Evolutionary conservation across 1,284 basidiomycete genomes (phyloP), one percentile per base, ranked within the genome.

Genomic region (Microbotryum saponariae): DNA sequence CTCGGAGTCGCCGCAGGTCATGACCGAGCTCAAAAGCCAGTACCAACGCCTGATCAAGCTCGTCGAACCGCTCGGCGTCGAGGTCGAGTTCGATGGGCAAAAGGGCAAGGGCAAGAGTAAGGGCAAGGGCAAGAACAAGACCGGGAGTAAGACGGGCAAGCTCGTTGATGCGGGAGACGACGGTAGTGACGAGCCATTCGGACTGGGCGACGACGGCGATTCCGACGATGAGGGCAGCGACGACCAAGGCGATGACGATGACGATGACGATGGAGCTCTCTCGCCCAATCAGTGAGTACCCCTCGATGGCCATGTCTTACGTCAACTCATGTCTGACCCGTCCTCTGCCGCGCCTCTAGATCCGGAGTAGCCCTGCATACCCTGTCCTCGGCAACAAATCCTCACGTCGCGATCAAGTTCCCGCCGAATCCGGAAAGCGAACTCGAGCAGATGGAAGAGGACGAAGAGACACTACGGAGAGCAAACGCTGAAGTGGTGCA

Each of bases 401-500:
- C 65, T 18, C 62, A 62, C 50, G 44, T 60, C 25, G 29, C 65
- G 29, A 60, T 66, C 27, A 50, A 59, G 10, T 58, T 69, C 45
- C 54, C 50, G 56, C 27, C 51, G 58, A 42, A 54, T 53, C 31
- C 63, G 58, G 31, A 63, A 54, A 29, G 60, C 20, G 66, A 71
- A n/a, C 54, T 68, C 6, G 61, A 59, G 16, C 60, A 56, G n/a
- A 62, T 69, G 58, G 62, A 67, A 46, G 59, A 70, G 52, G 70
- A 72, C 54, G 71, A 72, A 54, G 65, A 71, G 23, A 58, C 59
- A 27, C 64, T 72, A 65, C 51, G 63, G 9, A 33, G 63, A 50
- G 71, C 70, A 7, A 72, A 72, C 27, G 51, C 63, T 2, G 64
- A 72, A 50, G 71, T 72, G 1, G 54, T 69, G 60, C 70, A 70